phyloP scores from a whole-genome alignment of 2,329 filamentous ascomycete genomes.

The Epichloe festucae region DNA sequence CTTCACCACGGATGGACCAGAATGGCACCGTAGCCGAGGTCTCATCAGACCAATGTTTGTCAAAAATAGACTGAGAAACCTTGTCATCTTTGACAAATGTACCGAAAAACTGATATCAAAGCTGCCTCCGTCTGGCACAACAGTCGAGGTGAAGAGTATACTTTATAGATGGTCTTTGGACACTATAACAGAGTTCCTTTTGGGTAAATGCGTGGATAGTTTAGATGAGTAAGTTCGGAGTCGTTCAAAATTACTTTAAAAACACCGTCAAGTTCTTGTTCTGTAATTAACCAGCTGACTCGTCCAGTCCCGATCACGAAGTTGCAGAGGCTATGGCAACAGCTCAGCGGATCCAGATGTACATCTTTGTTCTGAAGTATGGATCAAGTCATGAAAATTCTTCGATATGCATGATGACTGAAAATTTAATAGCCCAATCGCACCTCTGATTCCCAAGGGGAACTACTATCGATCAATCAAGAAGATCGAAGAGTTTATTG shows the following conservation, averaged over 20 bases:
- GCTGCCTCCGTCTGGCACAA: conserved; percentile 39
- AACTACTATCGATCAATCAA: conserved; percentile 50
- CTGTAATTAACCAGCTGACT: conserved; percentile 12
- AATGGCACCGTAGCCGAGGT: conserved; percentile 41
- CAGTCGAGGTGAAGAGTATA: conserved; percentile 46
- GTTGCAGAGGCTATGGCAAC: conserved; percentile 60
- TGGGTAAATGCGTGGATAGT: conserved; percentile 43
- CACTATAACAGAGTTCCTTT: conserved; percentile 54
- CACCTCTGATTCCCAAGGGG: conserved; percentile 41
- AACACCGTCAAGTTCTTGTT: conserved; percentile 24
- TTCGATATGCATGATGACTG: neutral
- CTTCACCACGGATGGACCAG: conserved; percentile 37
- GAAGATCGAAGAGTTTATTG: conserved; percentile 55
- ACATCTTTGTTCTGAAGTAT: conserved; percentile 38
- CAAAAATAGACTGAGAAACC: conserved; percentile 32
- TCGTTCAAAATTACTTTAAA: conserved; percentile 16
- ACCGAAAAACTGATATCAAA: conserved; percentile 43
- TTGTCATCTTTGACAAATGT: conserved; percentile 48
- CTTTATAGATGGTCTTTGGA: conserved; percentile 57
- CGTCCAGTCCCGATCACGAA: conserved; percentile 33
- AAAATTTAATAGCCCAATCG: conserved; percentile 36
- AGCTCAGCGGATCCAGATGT: conserved; percentile 54
- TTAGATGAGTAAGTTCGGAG: conserved; percentile 22
- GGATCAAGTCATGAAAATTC: conserved; percentile 5
- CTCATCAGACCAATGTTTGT: conserved; percentile 41